Evolutionary conservation across 2,329 filamentous ascomycete species (phyloP), one percentile per base, ranked within the genome.

Genomic region (Volutella citrinella): DNA sequence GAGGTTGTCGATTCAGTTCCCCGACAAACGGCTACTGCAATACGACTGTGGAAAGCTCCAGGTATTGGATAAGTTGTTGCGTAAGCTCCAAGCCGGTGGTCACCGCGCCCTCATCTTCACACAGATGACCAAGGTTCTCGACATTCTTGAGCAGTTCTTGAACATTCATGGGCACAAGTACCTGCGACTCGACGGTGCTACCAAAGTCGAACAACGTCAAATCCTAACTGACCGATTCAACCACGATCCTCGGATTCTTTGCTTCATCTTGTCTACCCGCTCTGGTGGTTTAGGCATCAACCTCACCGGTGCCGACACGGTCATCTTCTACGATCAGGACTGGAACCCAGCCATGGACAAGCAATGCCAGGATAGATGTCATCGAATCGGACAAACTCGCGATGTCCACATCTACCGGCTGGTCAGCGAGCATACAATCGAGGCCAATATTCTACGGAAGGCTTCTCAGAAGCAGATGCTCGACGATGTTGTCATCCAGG

Each of bases 261-360:
- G 84, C 44, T 98, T 98, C 66, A 98, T 98, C 51, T 68, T 98
- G 6, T 97, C 91, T 1, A 95, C 89, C 30, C 81, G 93, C 37
- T 96, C 93, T 1, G 93, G 93, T 48, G 93, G 93, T 35, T 72
- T 98, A 1, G 93, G 93, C 37, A 95, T 98, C 68, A 98, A 98
- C 53, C 72, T 98, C 26, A 97, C 91, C 0, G 93, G 93, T 30
- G 93, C 93, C 6, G 93, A 97, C 60, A 95, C 90, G 0, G 93
- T 98, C 52, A 96, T 98, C 48, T 98, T 98, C 63, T 98, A 97
- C 64, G 93, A 98, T 55, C 82, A 97, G 40, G 93, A 98, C 59
- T 98, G 94, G 94, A 98, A 98, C 54, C 93, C 93, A 0, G 93
- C 94, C 32, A 98, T 98, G 93, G 93, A 98, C 68, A 95, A 95